phyloP scores from a whole-genome alignment of 1,284 basidiomycete species.

The Moesziomyces aphidis region DNA sequence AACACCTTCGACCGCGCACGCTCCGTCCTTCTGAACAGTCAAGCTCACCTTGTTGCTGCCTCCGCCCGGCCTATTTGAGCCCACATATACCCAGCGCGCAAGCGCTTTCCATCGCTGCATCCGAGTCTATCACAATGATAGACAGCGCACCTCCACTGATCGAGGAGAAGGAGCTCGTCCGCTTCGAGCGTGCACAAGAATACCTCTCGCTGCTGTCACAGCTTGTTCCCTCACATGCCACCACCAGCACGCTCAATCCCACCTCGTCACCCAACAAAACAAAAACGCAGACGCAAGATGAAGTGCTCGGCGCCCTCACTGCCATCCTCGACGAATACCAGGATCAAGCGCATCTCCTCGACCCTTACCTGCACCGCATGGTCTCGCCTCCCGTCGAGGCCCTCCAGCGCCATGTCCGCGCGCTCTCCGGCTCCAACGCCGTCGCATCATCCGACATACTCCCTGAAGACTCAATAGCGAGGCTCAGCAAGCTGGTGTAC shows the following conservation, averaged over 20 bases:
- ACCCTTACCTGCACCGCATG: constrained; percentile 89
- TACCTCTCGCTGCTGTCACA: constrained; percentile 36
- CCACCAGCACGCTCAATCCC: neutral
- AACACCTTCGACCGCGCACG: too few relatives aligned
- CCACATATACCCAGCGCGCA: too few relatives aligned
- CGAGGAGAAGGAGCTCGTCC: constrained; percentile 51
- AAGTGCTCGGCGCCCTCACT: constrained; percentile 9
- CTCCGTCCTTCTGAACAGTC: too few relatives aligned
- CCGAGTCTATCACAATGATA: neutral
- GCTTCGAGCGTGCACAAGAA: constrained; percentile 46
- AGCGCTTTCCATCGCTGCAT: too few relatives aligned
- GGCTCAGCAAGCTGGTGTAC: constrained; percentile 75
- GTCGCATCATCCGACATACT: neutral
- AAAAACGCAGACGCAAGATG: neutral
- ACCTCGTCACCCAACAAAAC: neutral
- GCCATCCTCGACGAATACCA: constrained; percentile 81
- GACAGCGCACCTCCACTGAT: constrained; percentile 5
- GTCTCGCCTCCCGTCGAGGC: constrained; percentile 78
- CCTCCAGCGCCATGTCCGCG: constrained; percentile 43
- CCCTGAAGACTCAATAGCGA: neutral
- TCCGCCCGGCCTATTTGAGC: too few relatives aligned
- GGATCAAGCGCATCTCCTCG: constrained; percentile 87
- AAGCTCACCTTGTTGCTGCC: too few relatives aligned
- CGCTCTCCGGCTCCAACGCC: neutral
- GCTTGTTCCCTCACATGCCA: constrained; percentile 9